Conservation (phyloP, 2,329 filamentous ascomycete genomes). For the Monilinia fructicola region DNA sequence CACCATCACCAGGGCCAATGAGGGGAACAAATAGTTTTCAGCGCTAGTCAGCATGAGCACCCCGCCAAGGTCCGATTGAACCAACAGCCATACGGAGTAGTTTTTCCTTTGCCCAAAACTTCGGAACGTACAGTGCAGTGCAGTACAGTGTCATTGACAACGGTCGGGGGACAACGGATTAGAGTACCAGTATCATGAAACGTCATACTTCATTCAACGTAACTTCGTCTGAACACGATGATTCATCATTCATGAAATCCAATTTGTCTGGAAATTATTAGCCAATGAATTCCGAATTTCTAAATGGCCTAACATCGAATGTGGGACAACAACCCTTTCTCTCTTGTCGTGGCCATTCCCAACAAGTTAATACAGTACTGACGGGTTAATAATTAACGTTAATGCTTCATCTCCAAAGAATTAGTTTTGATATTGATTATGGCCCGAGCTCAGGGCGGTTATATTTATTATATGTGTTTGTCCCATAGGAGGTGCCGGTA, state of each 20-base stretch:
- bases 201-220: background rate
- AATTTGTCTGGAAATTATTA: background rate
- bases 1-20: background rate
- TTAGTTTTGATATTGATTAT: conserved; percentile 1
- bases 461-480: background rate
- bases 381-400: too few relatives aligned
- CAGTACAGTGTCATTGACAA: background rate
- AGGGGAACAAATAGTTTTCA: background rate
- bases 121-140: background rate
- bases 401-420: conserved; percentile 1
- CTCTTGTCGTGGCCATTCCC: conserved; percentile 1
- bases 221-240: too few relatives aligned
- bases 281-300: background rate
- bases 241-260: background rate
- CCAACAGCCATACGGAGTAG: background rate
- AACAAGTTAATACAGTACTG: background rate
- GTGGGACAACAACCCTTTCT: background rate
- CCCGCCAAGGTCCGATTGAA: background rate
- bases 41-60: background rate
- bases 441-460: background rate
- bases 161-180: background rate
- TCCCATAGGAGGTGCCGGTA: too few relatives aligned
- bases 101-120: background rate
- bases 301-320: background rate
- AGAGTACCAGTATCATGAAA: background rate